phyloP scores from a whole-genome alignment of 2,329 filamentous ascomycete genomes.

The Arthrobotrys musiformis region DNA sequence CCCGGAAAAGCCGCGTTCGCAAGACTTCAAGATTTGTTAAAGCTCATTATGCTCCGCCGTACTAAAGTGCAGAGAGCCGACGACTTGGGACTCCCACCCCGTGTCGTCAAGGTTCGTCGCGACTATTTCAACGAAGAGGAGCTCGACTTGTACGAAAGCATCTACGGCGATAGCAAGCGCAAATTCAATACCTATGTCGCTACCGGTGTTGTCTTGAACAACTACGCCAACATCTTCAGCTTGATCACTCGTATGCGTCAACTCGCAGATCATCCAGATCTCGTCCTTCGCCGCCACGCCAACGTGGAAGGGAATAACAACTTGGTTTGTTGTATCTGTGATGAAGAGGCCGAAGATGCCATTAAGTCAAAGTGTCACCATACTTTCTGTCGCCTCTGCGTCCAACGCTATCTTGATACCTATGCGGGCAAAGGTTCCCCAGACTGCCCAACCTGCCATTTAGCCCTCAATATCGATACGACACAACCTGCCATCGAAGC shows the following conservation, averaged over 20 bases:
- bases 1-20: constrained; percentile 76
- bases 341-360: constrained; percentile 94
- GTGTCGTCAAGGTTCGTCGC: constrained; percentile 89
- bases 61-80: constrained; percentile 93
- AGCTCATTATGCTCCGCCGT: constrained; percentile 93
- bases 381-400: constrained; percentile 86
- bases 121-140: constrained; percentile 98
- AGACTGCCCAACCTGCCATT: constrained; percentile 92
- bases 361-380: constrained; percentile 92
- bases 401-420: constrained; percentile 81
- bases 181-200: constrained; percentile 96
- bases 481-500: constrained; percentile 96
- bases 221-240: constrained; percentile 98
- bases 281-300: constrained; percentile 87
- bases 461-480: constrained; percentile 86
- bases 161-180: constrained; percentile 90
- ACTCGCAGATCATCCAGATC: constrained; percentile 93
- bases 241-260: constrained; percentile 99
- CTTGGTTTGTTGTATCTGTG: constrained; percentile 71
- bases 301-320: constrained; percentile 76
- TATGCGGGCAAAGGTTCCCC: constrained; percentile 73
- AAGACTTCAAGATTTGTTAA: constrained; percentile 88
- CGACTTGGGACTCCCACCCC: constrained; percentile 95
- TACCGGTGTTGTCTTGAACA: constrained; percentile 92
- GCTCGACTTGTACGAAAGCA: constrained; percentile 91